phyloP scores from a whole-genome alignment of 306 rosid genomes.

The Aeschynomene evenia region DNA sequence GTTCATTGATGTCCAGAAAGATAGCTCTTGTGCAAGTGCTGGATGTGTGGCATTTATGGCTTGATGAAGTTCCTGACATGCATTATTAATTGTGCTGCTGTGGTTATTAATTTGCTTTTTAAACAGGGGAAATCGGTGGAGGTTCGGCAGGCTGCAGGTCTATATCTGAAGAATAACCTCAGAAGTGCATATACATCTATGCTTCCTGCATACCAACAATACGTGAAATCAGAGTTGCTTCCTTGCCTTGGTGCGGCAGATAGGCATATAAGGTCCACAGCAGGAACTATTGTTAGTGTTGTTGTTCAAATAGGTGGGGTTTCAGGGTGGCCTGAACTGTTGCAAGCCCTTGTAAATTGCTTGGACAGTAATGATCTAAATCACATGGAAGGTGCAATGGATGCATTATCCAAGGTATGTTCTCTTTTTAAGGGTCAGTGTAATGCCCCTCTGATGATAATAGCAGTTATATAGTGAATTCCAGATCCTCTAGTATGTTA shows the following conservation, averaged over 20 bases:
- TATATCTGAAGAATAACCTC: slow-evolving; percentile 85
- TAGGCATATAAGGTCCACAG: slow-evolving; percentile 84
- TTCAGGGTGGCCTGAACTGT: slow-evolving; percentile 89
- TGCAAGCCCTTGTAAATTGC: slow-evolving; percentile 90
- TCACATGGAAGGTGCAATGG: slow-evolving; percentile 99
- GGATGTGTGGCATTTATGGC: too few relatives aligned
- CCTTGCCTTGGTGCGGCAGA: slow-evolving; percentile 93
- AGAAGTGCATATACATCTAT: slow-evolving; percentile 56
- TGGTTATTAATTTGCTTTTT: slow-evolving; percentile 22
- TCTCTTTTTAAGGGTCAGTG: neutral
- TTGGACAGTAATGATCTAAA: slow-evolving; percentile 82
- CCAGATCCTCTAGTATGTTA: neutral
- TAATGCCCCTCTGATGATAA: neutral
- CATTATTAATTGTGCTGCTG: slow-evolving; percentile 12
- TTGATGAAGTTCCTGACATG: slow-evolving; percentile 3
- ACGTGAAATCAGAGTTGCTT: slow-evolving; percentile 87
- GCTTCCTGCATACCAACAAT: slow-evolving; percentile 74
- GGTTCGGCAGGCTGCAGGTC: slow-evolving; percentile 95
- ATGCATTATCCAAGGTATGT: slow-evolving; percentile 90
- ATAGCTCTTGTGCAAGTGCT: neutral
- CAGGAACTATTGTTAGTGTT: slow-evolving; percentile 84
- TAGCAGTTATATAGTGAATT: neutral
- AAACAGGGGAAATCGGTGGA: slow-evolving; percentile 83
- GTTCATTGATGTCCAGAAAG: neutral
- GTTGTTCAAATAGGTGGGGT: slow-evolving; percentile 82